These are phyloP conservation scores for Leishmania mexicana DNA, from an alignment of 208 protist genomes.

Conservation along the genomic window DNA sequence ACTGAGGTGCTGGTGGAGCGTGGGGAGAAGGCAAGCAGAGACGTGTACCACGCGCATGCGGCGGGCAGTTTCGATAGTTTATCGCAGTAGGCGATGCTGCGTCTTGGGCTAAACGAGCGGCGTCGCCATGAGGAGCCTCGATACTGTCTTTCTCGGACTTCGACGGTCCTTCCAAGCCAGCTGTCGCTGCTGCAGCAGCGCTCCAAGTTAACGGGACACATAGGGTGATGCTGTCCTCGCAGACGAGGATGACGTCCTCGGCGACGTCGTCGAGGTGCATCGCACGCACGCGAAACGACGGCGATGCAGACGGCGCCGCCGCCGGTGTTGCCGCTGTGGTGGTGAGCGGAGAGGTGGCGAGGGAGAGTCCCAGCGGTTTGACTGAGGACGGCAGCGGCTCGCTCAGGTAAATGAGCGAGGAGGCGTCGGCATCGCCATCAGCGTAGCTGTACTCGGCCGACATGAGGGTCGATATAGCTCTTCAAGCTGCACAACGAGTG, in stretches of 20 bases:
- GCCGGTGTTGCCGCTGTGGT: not conserved
- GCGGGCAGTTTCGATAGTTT: not conserved
- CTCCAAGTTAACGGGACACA: conserved; percentile 16
- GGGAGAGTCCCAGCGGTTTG: conserved; percentile 1
- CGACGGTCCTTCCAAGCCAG: not conserved
- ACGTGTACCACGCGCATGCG: not conserved
- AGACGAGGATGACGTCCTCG: conserved; percentile 54
- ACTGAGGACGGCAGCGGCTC: conserved; percentile 7
- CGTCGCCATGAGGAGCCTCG: not conserved
- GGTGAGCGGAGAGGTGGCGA: not conserved
- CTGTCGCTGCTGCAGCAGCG: not conserved
- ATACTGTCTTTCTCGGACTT: not conserved
- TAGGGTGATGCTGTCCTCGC: conserved; percentile 37
- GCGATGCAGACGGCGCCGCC: not conserved
- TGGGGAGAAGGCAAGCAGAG: not conserved
- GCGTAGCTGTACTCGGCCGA: not conserved
- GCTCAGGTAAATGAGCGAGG: conserved; percentile 4
- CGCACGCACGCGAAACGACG: conserved; percentile 27
- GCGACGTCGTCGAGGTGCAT: conserved; percentile 63
- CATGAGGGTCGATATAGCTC: not conserved
- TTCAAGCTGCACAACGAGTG: too few species aligned
- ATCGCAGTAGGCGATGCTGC: not conserved
- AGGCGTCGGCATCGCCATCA: not conserved
- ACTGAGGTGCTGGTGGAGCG: not conserved
- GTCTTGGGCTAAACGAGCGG: not conserved